A percentile compares a stretch with the other conserved stretches of the same genome.
These are phyloP conservation scores for Abrus precatorius DNA, from an alignment of 306 rosid genomes.

Conservation along the genomic window DNA sequence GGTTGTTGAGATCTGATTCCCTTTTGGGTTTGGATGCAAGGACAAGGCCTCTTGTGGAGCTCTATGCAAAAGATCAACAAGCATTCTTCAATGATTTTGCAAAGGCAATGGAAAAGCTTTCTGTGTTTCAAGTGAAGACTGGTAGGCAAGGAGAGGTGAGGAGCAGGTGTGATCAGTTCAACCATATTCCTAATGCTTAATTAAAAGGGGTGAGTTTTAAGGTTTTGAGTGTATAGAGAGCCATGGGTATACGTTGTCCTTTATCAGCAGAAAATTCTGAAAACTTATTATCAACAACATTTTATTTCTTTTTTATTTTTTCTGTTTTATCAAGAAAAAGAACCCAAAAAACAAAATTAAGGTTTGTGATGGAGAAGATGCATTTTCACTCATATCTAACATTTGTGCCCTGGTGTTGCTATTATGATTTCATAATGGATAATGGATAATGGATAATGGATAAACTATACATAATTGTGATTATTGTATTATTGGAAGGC, in stretches of 20 bases:
- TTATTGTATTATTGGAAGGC: background rate
- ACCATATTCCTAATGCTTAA: background rate
- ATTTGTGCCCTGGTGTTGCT: conserved; percentile 21
- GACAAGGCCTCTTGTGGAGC: conserved; percentile 61
- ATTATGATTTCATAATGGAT: background rate
- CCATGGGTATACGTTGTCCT: background rate
- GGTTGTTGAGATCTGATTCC: conserved; percentile 52
- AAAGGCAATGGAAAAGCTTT: conserved; percentile 56
- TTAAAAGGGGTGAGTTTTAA: no score
- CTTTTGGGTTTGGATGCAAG: conserved; percentile 49
- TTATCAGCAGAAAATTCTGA: background rate
- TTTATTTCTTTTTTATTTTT: background rate
- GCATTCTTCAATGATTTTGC: conserved; percentile 59
- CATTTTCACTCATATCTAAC: background rate
- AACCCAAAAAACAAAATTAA: background rate
- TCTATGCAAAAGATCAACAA: conserved; percentile 51
- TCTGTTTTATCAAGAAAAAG: background rate
- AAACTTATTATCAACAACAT: background rate
- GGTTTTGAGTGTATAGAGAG: background rate
- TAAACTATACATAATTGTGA: background rate
- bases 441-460: background rate
- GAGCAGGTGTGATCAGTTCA: conserved; percentile 61
- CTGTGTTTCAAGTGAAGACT: conserved; percentile 47
- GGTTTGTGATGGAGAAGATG: conserved; percentile 14
- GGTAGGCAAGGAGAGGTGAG: conserved; percentile 54